These are phyloP conservation scores for Durusdinium trenchii DNA, from an alignment of 73 alveolate species.

Conservation along the genomic window DNA sequence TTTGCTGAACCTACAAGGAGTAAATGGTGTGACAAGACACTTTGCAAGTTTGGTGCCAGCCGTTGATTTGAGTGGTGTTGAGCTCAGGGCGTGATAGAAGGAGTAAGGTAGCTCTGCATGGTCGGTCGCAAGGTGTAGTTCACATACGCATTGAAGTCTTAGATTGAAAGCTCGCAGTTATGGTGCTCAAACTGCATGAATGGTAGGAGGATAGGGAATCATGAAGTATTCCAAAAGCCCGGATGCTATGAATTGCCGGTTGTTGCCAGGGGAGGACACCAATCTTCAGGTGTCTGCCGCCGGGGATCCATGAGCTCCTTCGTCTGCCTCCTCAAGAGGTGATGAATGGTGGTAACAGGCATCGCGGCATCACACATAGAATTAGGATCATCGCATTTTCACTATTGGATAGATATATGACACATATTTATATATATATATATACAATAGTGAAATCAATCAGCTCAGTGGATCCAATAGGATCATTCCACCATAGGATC, in stretches of 20 bases:
- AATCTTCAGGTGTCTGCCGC: neutral
- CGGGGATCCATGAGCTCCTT: slow-evolving; percentile 62
- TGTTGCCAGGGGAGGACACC: no score
- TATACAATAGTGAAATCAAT: no score
- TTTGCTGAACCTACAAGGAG: slow-evolving; percentile 44
- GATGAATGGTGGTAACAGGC: no score
- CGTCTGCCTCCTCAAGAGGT: slow-evolving; percentile 51
- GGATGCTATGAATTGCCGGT: neutral
- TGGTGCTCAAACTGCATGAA: neutral
- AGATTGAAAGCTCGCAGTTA: neutral
- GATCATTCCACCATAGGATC: no score
- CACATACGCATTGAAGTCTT: slow-evolving; percentile 77
- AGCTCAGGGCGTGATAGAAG: slow-evolving; percentile 50
- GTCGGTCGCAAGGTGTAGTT: slow-evolving; percentile 90
- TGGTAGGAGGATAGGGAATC: neutral
- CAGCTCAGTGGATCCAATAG: no score
- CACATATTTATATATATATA: no score
- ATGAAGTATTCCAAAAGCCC: neutral
- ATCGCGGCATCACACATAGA: no score
- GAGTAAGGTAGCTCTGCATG: slow-evolving; percentile 78
- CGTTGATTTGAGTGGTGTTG: neutral
- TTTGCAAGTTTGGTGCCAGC: neutral
- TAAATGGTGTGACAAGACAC: neutral
- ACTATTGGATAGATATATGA: no score
- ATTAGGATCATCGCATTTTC: neutral